Conservation (phyloP, 1,284 basidiomycete genomes). For the Pseudozyma tsukubaensis region DNA sequence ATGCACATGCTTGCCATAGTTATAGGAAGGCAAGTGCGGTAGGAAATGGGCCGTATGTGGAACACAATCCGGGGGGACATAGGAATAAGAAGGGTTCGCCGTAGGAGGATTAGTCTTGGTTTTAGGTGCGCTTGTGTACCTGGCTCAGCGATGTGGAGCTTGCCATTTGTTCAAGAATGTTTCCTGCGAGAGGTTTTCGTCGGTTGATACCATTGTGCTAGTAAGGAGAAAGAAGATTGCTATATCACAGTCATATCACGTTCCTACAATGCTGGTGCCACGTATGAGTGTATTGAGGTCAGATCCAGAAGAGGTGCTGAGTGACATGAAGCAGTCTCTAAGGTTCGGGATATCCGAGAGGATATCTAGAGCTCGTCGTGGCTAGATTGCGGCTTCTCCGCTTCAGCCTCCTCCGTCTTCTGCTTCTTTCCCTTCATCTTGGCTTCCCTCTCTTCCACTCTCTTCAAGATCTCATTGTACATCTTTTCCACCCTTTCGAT, state of each 20-base stretch:
- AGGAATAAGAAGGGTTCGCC: slow-evolving; percentile 43
- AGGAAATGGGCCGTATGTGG: slow-evolving; percentile 51
- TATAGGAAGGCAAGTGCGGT: slow-evolving; percentile 50
- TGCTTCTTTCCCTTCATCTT: slow-evolving; percentile 12
- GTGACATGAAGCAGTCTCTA: neutral
- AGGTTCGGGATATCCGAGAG: neutral
- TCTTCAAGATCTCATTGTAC: slow-evolving; percentile 35
- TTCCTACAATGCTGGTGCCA: too few relatives aligned
- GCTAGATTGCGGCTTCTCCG: neutral
- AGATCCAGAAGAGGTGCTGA: too few relatives aligned
- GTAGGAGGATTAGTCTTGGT: too few relatives aligned
- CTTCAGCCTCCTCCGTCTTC: neutral
- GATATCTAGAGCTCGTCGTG: slow-evolving; percentile 34
- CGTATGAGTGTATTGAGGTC: too few relatives aligned
- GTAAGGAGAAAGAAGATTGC: too few relatives aligned
- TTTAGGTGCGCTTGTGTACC: too few relatives aligned
- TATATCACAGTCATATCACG: too few relatives aligned
- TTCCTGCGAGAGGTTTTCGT: too few relatives aligned
- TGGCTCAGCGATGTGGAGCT: too few relatives aligned
- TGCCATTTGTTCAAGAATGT: too few relatives aligned
- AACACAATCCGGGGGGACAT: slow-evolving; percentile 52
- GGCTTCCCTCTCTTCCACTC: slow-evolving; percentile 32
- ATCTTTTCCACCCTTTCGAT: slow-evolving; percentile 40
- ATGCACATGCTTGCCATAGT: slow-evolving; percentile 51
- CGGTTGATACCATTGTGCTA: too few relatives aligned